These are phyloP conservation scores for Elaphomyces granulatus DNA, from an alignment of 495 filamentous ascomycete genomes.

Conservation along the genomic window DNA sequence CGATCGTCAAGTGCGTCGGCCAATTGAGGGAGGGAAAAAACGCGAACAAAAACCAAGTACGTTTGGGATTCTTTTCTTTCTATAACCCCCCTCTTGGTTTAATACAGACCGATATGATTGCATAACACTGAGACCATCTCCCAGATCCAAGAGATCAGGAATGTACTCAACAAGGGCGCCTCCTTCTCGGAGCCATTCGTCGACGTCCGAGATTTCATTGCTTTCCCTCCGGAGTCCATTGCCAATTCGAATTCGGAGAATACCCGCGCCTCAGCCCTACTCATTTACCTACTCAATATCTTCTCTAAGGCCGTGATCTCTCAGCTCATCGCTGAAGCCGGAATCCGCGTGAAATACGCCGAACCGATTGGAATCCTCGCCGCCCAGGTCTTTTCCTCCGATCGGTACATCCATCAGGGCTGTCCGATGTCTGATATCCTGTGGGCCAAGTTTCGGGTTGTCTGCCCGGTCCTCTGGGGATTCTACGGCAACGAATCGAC, in stretches of 20 bases:
- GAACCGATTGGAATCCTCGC: constrained; percentile 71
- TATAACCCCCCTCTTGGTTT: constrained; percentile 2
- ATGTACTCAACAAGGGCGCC: constrained; percentile 30
- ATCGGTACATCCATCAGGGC: constrained; percentile 53
- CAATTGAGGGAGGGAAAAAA: constrained; percentile 53
- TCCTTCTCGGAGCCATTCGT: constrained; percentile 39
- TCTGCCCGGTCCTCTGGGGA: constrained; percentile 79
- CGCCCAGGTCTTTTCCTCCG: constrained; percentile 56
- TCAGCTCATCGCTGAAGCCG: constrained; percentile 64
- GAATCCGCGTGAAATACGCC: constrained; percentile 52
- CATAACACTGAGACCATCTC: no score
- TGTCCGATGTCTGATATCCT: constrained; percentile 68
- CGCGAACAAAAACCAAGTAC: constrained; percentile 40
- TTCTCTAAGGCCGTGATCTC: constrained; percentile 63
- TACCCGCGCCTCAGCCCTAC: constrained; percentile 50
- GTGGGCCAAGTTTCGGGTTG: constrained; percentile 68
- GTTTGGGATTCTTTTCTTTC: no score
- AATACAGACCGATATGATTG: constrained; percentile 1
- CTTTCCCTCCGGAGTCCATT: constrained; percentile 39
- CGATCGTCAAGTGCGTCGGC: constrained; percentile 55
- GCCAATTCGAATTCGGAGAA: constrained; percentile 26
- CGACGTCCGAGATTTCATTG: constrained; percentile 53
- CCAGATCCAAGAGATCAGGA: constrained; percentile 35
- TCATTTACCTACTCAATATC: constrained; percentile 72
- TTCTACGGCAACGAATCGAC: constrained; percentile 65